Evolutionary conservation across 73 alveolate genomes (phyloP), one percentile per base, ranked within the genome.

Genomic region (Uronychia binucleata): DNA sequence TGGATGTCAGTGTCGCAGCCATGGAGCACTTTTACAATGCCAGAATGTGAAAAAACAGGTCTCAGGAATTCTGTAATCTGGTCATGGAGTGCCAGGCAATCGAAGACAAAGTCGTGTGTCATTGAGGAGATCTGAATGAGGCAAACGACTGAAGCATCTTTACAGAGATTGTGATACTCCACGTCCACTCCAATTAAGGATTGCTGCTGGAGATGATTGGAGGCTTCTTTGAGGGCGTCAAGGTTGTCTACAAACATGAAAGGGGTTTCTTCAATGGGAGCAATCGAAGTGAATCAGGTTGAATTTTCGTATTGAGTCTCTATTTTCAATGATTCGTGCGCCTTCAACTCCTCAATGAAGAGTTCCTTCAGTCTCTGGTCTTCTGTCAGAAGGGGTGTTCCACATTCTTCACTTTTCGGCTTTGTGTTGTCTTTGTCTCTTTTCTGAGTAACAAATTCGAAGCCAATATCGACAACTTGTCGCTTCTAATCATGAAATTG

Each of bases 1-100:
- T 84, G 78, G 58, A 97, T 82, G 81, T 97, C 99, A 81, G 94
- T 91, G 77, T 97, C 98, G 57, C 98, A 94, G 26, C 99, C 99
- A 95, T 97, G 99, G 86, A 97, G 91, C 0, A 97, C 91, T 81
- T 97, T 97, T 35, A 96, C 87, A 5, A 90, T 86, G 28, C 75
- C 60, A 75, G 86, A n/a, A n/a, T n/a, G n/a, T n/a, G n/a, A n/a
- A 85, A 92, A 89, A 30, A 86, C 83, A 34, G 85, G 86, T 8
- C 87, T 88, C 59, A 95, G 79, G 60, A 81, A 79, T 58, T 89
- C 89, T 58, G 84, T 84, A 28, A 95, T 86, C 58, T 74, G 32
- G 46, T 95, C 91, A 81, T 95, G 94, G 46, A 90, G 78, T 74
- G 79, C 84, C 30, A 97, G 87, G 26, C 90, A 84, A 77, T 97